A percentile compares a stretch with the other conserved stretches of the same genome.
These are phyloP conservation scores for Leptodontidium sp. DNA, from an alignment of 2,329 filamentous ascomycete species.

Conservation along the genomic window DNA sequence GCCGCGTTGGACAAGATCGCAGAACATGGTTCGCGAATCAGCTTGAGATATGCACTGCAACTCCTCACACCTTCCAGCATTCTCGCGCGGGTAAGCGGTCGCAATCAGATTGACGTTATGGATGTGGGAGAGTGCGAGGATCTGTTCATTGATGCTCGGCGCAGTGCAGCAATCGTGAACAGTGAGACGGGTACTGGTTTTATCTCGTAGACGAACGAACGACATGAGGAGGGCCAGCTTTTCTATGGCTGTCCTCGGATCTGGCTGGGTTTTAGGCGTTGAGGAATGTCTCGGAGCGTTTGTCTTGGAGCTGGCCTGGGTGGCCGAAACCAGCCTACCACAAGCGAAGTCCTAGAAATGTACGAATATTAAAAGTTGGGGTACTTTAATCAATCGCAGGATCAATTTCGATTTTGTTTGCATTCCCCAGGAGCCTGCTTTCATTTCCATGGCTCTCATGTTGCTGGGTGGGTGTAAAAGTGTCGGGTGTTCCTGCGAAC, in stretches of 20 bases:
- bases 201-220: constrained; percentile 45
- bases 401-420: constrained; percentile 27
- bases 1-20: constrained; percentile 87
- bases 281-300: constrained; percentile 39
- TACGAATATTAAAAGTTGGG: constrained; percentile 36
- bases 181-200: constrained; percentile 70
- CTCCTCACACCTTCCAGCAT: constrained; percentile 75
- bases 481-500: constrained; percentile 35
- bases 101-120: constrained; percentile 76
- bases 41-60: constrained; percentile 91
- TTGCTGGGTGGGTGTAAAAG: constrained; percentile 32
- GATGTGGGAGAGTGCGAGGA: constrained; percentile 85
- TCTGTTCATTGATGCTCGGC: constrained; percentile 82
- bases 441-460: constrained; percentile 28
- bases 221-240: constrained; percentile 28
- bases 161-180: constrained; percentile 75
- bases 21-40: constrained; percentile 86
- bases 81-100: constrained; percentile 84
- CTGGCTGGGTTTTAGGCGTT: constrained; percentile 35
- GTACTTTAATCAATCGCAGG: constrained; percentile 31
- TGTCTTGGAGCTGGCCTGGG: constrained; percentile 29
- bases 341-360: constrained; percentile 33
- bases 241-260: constrained; percentile 28
- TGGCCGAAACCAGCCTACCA: constrained; percentile 27
- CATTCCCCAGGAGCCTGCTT: constrained; percentile 28